Evolutionary conservation across 495 filamentous ascomycete genomes (phyloP), one percentile per base, ranked within the genome.

Genomic region (Glarea lozoyensis): DNA sequence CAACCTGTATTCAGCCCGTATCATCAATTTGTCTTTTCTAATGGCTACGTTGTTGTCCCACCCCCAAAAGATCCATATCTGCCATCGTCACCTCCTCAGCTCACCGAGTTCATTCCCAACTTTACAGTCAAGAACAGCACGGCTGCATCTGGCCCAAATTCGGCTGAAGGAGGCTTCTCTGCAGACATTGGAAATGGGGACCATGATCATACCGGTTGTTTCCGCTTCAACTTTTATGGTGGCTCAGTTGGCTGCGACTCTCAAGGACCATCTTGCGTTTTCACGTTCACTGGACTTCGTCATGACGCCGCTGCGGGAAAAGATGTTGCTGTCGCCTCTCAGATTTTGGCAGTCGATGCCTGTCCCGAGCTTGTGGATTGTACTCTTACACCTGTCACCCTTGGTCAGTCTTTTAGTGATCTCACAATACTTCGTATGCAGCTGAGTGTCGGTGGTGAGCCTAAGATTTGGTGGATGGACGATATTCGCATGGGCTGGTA

Each of bases 401-500:
- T 58, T 17, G 25, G 37, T 24, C 12, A 29, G 16, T 18, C 18
- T 5, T 58, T 58, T 40, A 9, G 16, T 3, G 25, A 54, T 27
- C 45, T 58, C 9, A 38, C 40, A n/a, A 31, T 20, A 11, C 19
- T 58, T 29, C 55, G 43, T 15, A 52, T 58, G 23, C 53, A 52
- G 21, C 39, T 47, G 24, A 54, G 51, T 22, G 51, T 52, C 20
- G 51, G 23, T 3, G 13, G 12, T 1, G 22, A 45, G 6, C 51
- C 55, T 4, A 47, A 49, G 43, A 47, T 47, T 19, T 58, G 55
- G 55, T 58, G 47, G 47, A 47, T 58, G 48, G 55, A 58, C 40
- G 51, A 58, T 38, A 21, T 58, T 12, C 37, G 29, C 0, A 13
- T 58, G 16, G 48, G 48, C 15, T 58, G 55, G 55, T 50, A 13